Conservation (phyloP, 1,139 yeast species). For the Candida mesenterica region DNA sequence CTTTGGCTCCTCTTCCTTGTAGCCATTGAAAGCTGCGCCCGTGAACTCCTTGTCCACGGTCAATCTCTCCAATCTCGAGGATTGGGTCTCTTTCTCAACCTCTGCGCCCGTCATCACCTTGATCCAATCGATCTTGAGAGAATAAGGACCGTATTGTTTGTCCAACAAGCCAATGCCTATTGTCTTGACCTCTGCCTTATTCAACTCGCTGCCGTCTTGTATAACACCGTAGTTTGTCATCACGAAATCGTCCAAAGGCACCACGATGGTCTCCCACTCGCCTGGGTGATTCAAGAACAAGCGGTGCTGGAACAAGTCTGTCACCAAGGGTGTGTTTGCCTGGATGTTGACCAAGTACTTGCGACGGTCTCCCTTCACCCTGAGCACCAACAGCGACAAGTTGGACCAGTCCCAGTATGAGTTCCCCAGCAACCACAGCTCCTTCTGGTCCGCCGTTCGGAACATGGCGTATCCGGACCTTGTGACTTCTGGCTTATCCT, state of each 20-base stretch:
- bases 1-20: slow-evolving; percentile 32
- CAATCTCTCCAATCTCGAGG: slow-evolving; percentile 30
- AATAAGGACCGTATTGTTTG: slow-evolving; percentile 75
- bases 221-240: slow-evolving; percentile 82
- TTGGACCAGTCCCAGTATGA: slow-evolving; percentile 64
- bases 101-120: slow-evolving; percentile 65
- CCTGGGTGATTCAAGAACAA: slow-evolving; percentile 73
- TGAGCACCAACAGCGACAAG: slow-evolving; percentile 57
- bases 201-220: slow-evolving; percentile 63
- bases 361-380: slow-evolving; percentile 73
- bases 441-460: slow-evolving; percentile 65
- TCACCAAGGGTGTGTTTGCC: slow-evolving; percentile 73
- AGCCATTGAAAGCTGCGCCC: slow-evolving; percentile 23
- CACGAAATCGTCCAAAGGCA: slow-evolving; percentile 76
- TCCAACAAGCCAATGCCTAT: slow-evolving; percentile 80
- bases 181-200: slow-evolving; percentile 65
- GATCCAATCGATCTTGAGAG: slow-evolving; percentile 69
- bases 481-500: slow-evolving; percentile 63
- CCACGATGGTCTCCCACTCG: slow-evolving; percentile 79
- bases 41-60: slow-evolving; percentile 14
- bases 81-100: slow-evolving; percentile 37
- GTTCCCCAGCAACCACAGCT: slow-evolving; percentile 46
- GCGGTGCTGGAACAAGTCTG: slow-evolving; percentile 82
- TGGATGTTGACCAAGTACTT: slow-evolving; percentile 79
- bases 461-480: slow-evolving; percentile 87